A percentile compares a stretch with the other conserved stretches of the same genome.
Evolutionary conservation across 192 early-diverging fungal species (phyloP).

Genomic region (Gaertneriomyces sp.): DNA sequence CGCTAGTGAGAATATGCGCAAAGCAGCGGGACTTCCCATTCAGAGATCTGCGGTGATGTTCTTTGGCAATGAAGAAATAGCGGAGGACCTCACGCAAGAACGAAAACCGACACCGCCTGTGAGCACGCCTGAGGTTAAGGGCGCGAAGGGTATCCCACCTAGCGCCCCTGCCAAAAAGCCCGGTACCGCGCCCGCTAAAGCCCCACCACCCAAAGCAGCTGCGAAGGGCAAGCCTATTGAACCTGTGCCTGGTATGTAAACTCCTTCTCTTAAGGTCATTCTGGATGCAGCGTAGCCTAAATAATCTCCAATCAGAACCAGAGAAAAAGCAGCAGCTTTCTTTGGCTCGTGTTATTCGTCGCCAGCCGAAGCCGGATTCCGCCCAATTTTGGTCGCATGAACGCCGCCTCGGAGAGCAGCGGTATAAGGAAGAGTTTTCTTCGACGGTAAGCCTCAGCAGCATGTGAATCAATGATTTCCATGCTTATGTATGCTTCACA

Average conservation of each 20-base stretch:
- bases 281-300: background rate
- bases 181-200: background rate
- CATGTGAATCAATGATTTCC: no score
- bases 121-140: background rate
- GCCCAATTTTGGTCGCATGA: slow-evolving; percentile 21
- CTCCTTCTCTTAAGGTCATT: background rate
- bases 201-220: slow-evolving; percentile 1
- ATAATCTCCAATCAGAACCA: background rate
- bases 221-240: slow-evolving; percentile 8
- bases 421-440: slow-evolving; percentile 10
- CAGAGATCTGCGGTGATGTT: slow-evolving; percentile 11
- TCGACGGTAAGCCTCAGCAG: background rate
- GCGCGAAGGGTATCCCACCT: slow-evolving; percentile 3
- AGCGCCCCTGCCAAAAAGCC: slow-evolving; percentile 6
- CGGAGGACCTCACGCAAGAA: background rate
- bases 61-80: slow-evolving; percentile 11
- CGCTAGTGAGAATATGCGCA: slow-evolving; percentile 24
- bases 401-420: slow-evolving; percentile 17
- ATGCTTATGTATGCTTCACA: no score
- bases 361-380: slow-evolving; percentile 23
- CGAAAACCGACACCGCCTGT: slow-evolving; percentile 21
- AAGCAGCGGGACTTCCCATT: background rate
- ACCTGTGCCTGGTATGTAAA: background rate
- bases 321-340: slow-evolving; percentile 3
- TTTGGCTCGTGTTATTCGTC: background rate